phyloP scores from a whole-genome alignment of 2,329 filamentous ascomycete genomes.

The Nemania abortiva region DNA sequence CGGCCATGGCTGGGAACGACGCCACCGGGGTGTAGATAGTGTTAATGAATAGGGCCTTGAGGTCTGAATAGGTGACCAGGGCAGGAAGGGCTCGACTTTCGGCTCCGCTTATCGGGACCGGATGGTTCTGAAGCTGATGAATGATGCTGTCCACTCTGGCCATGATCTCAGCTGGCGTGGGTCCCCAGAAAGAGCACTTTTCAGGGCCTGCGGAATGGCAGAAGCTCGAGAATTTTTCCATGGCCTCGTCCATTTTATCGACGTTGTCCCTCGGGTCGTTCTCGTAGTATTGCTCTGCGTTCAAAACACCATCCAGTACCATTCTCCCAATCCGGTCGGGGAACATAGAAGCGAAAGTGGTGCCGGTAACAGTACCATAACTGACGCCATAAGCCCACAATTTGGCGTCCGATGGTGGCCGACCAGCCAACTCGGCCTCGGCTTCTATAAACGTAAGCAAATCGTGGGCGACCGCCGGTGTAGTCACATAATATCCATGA shows the following conservation, averaged over 20 bases:
- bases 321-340: slow-evolving; percentile 58
- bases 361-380: slow-evolving; percentile 57
- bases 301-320: slow-evolving; percentile 54
- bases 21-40: slow-evolving; percentile 43
- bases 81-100: slow-evolving; percentile 36
- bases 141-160: slow-evolving; percentile 46
- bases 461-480: slow-evolving; percentile 49
- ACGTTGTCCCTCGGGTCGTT: slow-evolving; percentile 31
- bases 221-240: slow-evolving; percentile 26
- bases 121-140: slow-evolving; percentile 44
- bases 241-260: slow-evolving; percentile 33
- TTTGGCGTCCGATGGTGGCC: slow-evolving; percentile 45
- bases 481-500: slow-evolving; percentile 52
- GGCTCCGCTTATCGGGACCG: slow-evolving; percentile 44
- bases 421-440: slow-evolving; percentile 44
- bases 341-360: slow-evolving; percentile 58
- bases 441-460: slow-evolving; percentile 50
- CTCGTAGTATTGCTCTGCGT: slow-evolving; percentile 55
- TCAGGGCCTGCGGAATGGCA: slow-evolving; percentile 44
- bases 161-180: slow-evolving; percentile 46
- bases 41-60: slow-evolving; percentile 47
- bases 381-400: slow-evolving; percentile 45
- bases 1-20: slow-evolving; percentile 47
- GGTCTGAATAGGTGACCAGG: slow-evolving; percentile 49
- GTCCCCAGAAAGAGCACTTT: slow-evolving; percentile 50